Evolutionary conservation across 768 basidiomycete species (phyloP), one percentile per base, ranked within the genome.

Genomic region (Fibroporia radiculosa): DNA sequence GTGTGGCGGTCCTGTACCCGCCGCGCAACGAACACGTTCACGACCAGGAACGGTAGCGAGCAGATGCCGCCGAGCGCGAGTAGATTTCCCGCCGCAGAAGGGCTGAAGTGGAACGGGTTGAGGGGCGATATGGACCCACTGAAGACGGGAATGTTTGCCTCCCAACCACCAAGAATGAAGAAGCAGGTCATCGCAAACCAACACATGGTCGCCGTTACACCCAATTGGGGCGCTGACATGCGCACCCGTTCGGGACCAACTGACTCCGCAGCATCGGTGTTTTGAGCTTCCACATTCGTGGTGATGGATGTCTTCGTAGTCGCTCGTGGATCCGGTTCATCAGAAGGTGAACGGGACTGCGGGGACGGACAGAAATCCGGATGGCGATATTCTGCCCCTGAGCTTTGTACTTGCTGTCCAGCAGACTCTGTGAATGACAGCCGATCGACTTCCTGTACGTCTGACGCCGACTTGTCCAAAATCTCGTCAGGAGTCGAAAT

Each of bases 141-240:
- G 56, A 74, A 82, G 45, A 82, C 71, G 28, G 80, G 81, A 40
- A 83, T 73, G 59, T 81, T 82, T 38, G 76, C 67, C 59, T 84
- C 81, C 80, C 79, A 83, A 11, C 74, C 72, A 6, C 78, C 80
- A 45, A 84, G 74, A 56, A 82, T 69, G 62, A 83, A 80, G 66
- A 82, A 84, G 61, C 73, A 80, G 16, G 76, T 69, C 75, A 80
- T 80, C 36, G 79, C 71, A 54, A 75, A 78, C 74, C 79, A 84
- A 58, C 79, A 83, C 77, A 84, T 81, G 56, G 74, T 79, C 31
- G 68, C 51, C 18, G 75, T 66, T 45, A 78, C 73, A 19, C 75
- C 76, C 71, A 73, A 75, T 47, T 76, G 72, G 1, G 44, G 45
- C 5, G 26, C 25, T 23, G 49, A 46, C 53, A 56, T 40, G 26